A percentile compares a stretch with the other conserved stretches of the same genome.
phyloP scores from a whole-genome alignment of 2,329 filamentous ascomycete genomes.

The Corniculantispora saksenae region DNA sequence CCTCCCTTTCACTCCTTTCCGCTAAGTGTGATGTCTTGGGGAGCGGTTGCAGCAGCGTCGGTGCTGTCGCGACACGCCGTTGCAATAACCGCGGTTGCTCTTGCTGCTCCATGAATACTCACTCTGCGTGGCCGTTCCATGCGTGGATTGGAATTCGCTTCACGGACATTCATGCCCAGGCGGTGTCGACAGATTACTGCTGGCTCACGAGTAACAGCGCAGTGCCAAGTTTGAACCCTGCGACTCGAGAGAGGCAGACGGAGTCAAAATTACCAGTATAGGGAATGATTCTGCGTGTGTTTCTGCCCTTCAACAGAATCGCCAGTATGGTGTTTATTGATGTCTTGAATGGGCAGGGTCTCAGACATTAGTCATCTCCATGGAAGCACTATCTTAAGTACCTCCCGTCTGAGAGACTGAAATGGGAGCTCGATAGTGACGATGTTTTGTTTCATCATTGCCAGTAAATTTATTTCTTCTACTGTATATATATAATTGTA shows the following conservation, averaged over 20 bases:
- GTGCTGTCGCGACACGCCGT: slow-evolving; percentile 34
- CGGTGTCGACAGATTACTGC: background rate
- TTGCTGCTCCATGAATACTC: background rate
- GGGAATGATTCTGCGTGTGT: background rate
- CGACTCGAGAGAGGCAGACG: background rate
- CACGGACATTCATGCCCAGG: background rate
- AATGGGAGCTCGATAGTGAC: no score
- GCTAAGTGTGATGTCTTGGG: background rate
- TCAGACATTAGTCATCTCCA: background rate
- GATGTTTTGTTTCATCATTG: no score
- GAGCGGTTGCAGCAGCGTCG: slow-evolving; percentile 27
- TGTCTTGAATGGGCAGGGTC: background rate
- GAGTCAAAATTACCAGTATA: background rate
- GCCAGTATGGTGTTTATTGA: background rate
- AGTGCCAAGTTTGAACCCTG: background rate
- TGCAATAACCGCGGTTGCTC: slow-evolving; percentile 7
- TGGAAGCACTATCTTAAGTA: no score
- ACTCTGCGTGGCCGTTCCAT: background rate
- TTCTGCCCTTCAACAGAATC: background rate
- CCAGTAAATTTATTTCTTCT: no score
- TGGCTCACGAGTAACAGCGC: background rate
- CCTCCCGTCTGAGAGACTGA: no score
- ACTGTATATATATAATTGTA: no score
- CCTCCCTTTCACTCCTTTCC: background rate
- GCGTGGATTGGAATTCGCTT: background rate